These are phyloP conservation scores for Puccinia hordei DNA, from an alignment of 1,284 basidiomycete species.

Conservation along the genomic window DNA sequence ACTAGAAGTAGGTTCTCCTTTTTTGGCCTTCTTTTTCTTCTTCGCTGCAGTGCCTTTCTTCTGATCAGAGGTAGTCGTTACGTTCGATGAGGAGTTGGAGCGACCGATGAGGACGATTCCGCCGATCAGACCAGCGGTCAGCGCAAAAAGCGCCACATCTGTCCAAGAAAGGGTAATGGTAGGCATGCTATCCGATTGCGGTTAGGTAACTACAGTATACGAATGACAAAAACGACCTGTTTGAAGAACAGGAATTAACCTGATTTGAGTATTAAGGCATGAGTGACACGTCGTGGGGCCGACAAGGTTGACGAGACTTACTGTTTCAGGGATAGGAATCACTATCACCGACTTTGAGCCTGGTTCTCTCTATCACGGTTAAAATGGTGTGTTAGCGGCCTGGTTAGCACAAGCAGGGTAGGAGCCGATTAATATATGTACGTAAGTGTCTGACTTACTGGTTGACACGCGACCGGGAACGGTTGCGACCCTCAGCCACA, in stretches of 20 bases:
- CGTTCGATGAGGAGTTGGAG: background rate
- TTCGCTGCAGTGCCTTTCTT: constrained; percentile 21
- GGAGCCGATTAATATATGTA: too few relatives aligned
- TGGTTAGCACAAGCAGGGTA: background rate
- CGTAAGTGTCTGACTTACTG: too few relatives aligned
- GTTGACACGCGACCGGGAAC: too few relatives aligned
- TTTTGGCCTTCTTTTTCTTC: constrained; percentile 42
- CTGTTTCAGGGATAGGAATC: background rate
- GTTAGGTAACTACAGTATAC: too few relatives aligned
- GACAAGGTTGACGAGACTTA: background rate
- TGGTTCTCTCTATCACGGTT: background rate
- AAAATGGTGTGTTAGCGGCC: background rate
- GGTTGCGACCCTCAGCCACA: too few relatives aligned
- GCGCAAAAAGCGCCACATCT: constrained; percentile 30
- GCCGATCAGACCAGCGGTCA: constrained; percentile 40
- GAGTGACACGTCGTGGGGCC: background rate
- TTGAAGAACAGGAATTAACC: background rate
- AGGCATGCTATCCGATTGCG: constrained; percentile 30
- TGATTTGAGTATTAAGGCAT: background rate
- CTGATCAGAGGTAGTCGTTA: background rate
- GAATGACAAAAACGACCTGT: background rate
- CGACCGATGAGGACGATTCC: constrained; percentile 31
- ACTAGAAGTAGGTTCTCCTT: background rate
- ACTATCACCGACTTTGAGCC: background rate
- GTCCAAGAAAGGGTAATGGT: constrained; percentile 50